Conservation (phyloP, 371 early-diverging fungal species). For the Gilbertella persicaria region DNA sequence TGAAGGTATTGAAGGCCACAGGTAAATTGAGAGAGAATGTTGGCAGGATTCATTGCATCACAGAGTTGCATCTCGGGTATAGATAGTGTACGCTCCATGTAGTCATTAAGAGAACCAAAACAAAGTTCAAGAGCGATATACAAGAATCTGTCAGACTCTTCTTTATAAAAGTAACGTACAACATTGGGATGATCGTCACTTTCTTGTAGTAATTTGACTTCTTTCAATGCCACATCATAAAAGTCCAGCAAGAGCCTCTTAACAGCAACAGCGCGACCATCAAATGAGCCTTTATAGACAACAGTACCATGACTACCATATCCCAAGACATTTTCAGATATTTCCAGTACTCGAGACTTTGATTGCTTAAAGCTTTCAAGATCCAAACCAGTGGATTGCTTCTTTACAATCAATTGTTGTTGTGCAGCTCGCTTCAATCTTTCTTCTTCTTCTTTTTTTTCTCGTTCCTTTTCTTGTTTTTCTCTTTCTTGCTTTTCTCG, state of each 20-base stretch:
- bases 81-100: slow-evolving; percentile 48
- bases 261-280: slow-evolving; percentile 91
- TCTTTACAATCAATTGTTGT: slow-evolving; percentile 9
- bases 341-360: slow-evolving; percentile 32
- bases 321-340: slow-evolving; percentile 60
- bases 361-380: slow-evolving; percentile 29
- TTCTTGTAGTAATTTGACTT: slow-evolving; percentile 89
- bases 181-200: slow-evolving; percentile 96
- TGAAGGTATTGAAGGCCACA: slow-evolving; percentile 79
- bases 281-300: slow-evolving; percentile 91
- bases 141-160: slow-evolving; percentile 87
- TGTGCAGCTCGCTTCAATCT: background rate
- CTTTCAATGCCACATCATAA: slow-evolving; percentile 92
- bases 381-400: slow-evolving; percentile 29
- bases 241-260: slow-evolving; percentile 93
- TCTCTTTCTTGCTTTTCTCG: background rate
- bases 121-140: slow-evolving; percentile 95
- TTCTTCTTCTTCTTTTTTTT: slow-evolving; percentile 1
- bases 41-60: slow-evolving; percentile 45
- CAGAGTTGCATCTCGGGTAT: slow-evolving; percentile 31
- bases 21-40: slow-evolving; percentile 77
- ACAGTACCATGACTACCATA: slow-evolving; percentile 97
- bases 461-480: background rate
- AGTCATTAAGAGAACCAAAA: slow-evolving; percentile 73
- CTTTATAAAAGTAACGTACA: slow-evolving; percentile 92